These are phyloP conservation scores for Zymoseptoria pseudotritici DNA, from an alignment of 2,329 filamentous ascomycete genomes.

Conservation along the genomic window DNA sequence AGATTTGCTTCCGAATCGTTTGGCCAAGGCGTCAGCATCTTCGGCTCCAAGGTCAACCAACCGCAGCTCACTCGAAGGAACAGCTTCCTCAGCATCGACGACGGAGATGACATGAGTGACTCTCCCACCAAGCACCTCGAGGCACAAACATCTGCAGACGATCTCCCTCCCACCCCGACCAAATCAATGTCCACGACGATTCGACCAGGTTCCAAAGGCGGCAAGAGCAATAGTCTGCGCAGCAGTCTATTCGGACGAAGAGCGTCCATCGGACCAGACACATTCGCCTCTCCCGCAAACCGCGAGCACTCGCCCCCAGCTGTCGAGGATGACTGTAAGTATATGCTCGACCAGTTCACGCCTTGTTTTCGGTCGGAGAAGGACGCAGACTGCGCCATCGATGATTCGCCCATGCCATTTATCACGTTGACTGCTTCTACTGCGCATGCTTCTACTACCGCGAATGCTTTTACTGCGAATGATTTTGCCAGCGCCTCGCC, in stretches of 20 bases:
- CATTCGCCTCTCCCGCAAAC: constrained; percentile 36
- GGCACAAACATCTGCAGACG: constrained; percentile 55
- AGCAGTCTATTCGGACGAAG: constrained; percentile 44
- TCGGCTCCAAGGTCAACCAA: constrained; percentile 49
- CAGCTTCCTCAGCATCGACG: constrained; percentile 76
- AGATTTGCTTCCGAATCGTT: constrained; percentile 62
- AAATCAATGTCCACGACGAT: constrained; percentile 54
- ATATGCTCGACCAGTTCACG: constrained; percentile 20
- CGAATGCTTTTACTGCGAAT: constrained; percentile 30
- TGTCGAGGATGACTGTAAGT: constrained; percentile 33
- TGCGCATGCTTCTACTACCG: constrained; percentile 15
- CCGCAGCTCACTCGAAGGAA: constrained; percentile 47
- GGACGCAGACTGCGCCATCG: constrained; percentile 14
- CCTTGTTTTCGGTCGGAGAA: constrained; percentile 20
- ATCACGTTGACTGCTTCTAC: constrained; percentile 27
- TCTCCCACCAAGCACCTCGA: constrained; percentile 50
- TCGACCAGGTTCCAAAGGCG: constrained; percentile 40
- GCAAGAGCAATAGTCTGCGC: constrained; percentile 45
- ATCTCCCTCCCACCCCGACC: constrained; percentile 89
- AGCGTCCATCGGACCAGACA: constrained; percentile 40
- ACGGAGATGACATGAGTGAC: constrained; percentile 57
- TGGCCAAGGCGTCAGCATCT: constrained; percentile 54
- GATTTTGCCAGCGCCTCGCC: constrained; percentile 27
- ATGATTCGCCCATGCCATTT: constrained; percentile 26
- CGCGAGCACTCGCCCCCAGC: constrained; percentile 23